Evolutionary conservation across 176 grass and related monocot species (phyloP).

Genomic region (Aechmea fasciata): DNA sequence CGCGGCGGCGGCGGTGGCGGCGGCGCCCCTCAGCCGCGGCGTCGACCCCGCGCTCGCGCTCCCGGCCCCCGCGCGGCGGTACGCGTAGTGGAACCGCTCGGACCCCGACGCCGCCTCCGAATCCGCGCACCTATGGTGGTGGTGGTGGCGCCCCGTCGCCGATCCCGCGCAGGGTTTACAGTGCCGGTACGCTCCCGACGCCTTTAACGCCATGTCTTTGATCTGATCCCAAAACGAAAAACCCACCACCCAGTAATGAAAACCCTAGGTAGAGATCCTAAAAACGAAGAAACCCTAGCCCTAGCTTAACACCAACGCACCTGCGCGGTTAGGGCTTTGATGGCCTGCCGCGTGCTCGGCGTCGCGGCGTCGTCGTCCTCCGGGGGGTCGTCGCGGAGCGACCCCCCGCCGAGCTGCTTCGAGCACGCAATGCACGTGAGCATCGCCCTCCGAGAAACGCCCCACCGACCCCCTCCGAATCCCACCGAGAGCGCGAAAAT

Average conservation of each 20-base stretch:
- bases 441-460: slow-evolving; percentile 29
- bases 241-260: slow-evolving; percentile 15
- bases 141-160: slow-evolving; percentile 27
- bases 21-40: slow-evolving; percentile 19
- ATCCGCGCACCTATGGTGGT: slow-evolving; percentile 50
- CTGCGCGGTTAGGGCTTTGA: slow-evolving; percentile 87
- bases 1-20: slow-evolving; percentile 1
- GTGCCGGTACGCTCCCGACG: slow-evolving; percentile 87
- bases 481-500: not conserved
- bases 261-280: not conserved
- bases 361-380: slow-evolving; percentile 42
- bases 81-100: slow-evolving; percentile 43
- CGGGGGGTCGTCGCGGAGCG: slow-evolving; percentile 43
- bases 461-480: not conserved
- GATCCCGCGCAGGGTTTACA: slow-evolving; percentile 84
- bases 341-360: slow-evolving; percentile 71
- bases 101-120: slow-evolving; percentile 42
- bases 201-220: slow-evolving; percentile 89
- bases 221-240: slow-evolving; percentile 37
- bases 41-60: slow-evolving; percentile 38
- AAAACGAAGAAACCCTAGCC: not conserved
- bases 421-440: slow-evolving; percentile 95
- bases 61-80: slow-evolving; percentile 25
- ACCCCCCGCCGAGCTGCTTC: slow-evolving; percentile 50
- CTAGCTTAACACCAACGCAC: slow-evolving; percentile 13